Evolutionary conservation across 2,329 filamentous ascomycete genomes (phyloP), one percentile per base, ranked within the genome.

Genomic region (Epichloe sp.): DNA sequence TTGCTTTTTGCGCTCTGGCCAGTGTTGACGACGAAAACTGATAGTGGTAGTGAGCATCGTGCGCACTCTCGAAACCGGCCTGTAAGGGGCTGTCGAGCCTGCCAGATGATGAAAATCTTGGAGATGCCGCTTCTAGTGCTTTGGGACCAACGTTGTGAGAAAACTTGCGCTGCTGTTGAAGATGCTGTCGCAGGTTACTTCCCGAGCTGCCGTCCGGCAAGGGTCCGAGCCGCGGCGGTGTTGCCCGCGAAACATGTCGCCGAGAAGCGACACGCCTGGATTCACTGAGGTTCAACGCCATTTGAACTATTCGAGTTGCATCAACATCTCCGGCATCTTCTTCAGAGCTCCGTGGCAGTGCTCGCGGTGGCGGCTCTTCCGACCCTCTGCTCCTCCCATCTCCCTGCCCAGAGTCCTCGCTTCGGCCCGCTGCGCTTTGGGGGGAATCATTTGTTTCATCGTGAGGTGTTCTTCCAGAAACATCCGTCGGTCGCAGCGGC

Each of bases 251-350:
- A 57, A 67, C 76, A 65, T 63, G 81, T 66, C 71, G 77, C 66
- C 72, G 78, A 65, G 70, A 80, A 54, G 73, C 86, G 68, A 75
- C 76, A 62, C 80, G 80, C 56, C 82, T 80, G 61, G 84, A 87
- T 66, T 96, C 88, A 70, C 86, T 95, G 47, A 97, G 69, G 56
- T 85, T 93, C 58, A 97, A 69, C 1, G 91, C 91, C 78, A 97
- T 86, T 61, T 89, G 89, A 42, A 97, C 88, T 56, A 97, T 94
- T 65, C 95, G 87, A 4, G 85, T 80, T 7, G 90, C 85, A 61
- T 96, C 90, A 53, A 85, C 76, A 59, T 88, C 81, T 19, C 86
- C 63, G 5, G 65, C 59, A 14, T 38, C 26, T 8, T 54, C 49
- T 2, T 17, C 36, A 14, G 47, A 52, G 17, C 31, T 14, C 4